A percentile compares a stretch with the other conserved stretches of the same genome.
Evolutionary conservation across 73 alveolate genomes (phyloP).

Genomic region (Stentor roeselii): DNA sequence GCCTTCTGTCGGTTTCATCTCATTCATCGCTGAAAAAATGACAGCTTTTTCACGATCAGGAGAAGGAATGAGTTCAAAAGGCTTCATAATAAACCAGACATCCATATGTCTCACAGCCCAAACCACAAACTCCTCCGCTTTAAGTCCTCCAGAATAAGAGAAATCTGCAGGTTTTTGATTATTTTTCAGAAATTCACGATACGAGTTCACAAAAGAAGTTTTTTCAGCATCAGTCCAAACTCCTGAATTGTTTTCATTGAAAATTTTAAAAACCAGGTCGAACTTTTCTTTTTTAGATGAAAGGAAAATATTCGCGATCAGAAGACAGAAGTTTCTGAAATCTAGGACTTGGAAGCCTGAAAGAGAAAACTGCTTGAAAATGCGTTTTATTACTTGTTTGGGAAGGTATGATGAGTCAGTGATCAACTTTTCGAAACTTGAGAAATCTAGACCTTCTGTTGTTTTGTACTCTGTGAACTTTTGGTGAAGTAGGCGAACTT

Average conservation of each 20-base stretch:
- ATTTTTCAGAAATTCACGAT: background rate
- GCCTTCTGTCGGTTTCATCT: constrained; percentile 18
- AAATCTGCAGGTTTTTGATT: background rate
- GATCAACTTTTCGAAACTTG: background rate
- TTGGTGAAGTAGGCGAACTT: background rate
- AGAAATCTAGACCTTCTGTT: background rate
- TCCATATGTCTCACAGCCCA: constrained; percentile 14
- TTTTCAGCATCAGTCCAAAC: constrained; percentile 1
- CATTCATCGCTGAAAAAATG: background rate
- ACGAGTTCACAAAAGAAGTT: background rate
- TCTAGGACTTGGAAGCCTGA: background rate
- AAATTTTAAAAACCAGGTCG: constrained; percentile 9
- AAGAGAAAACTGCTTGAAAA: background rate
- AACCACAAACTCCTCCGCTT: background rate
- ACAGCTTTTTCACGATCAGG: constrained; percentile 12
- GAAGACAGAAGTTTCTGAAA: constrained; percentile 23
- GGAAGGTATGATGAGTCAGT: background rate
- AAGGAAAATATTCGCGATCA: background rate
- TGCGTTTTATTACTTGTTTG: background rate
- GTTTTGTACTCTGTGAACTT: background rate
- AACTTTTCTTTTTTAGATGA: constrained; percentile 21
- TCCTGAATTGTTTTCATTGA: background rate
- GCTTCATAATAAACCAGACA: background rate
- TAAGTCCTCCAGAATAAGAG: background rate
- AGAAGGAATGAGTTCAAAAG: constrained; percentile 23